Evolutionary conservation across 148 eudicot species (phyloP).

Genomic region (Cornus kousa): DNA sequence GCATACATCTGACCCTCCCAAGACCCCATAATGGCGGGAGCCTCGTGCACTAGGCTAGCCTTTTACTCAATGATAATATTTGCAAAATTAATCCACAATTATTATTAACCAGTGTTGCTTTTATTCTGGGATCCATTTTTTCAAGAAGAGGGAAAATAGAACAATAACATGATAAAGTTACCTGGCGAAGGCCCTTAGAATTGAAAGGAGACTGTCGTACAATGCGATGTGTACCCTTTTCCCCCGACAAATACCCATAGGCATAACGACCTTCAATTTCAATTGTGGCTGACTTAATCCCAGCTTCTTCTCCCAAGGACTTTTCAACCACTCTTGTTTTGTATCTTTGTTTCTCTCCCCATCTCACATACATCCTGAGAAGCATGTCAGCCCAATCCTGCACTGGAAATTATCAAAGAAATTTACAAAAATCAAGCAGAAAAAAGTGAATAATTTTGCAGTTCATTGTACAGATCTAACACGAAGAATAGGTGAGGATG

Average conservation of each 20-base stretch:
- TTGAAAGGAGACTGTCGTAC: conserved; percentile 96
- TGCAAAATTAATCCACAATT: background rate
- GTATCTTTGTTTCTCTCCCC: conserved; percentile 94
- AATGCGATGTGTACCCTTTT: conserved; percentile 92
- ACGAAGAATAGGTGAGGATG: background rate
- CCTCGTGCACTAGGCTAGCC: too few relatives aligned
- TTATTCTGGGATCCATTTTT: background rate
- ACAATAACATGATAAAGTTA: conserved; percentile 18
- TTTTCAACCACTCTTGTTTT: conserved; percentile 86
- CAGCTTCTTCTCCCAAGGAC: conserved; percentile 96
- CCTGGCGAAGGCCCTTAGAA: conserved; percentile 98
- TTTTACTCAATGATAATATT: background rate
- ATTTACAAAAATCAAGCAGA: conserved; percentile 35
- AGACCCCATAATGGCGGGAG: too few relatives aligned
- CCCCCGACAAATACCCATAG: conserved; percentile 94
- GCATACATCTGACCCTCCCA: too few relatives aligned
- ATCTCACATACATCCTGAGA: conserved; percentile 95
- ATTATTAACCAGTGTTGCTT: background rate
- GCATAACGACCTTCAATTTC: conserved; percentile 95
- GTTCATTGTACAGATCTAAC: conserved; percentile 12
- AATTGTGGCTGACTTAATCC: conserved; percentile 91
- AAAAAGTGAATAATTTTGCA: background rate
- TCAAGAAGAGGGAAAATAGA: background rate
- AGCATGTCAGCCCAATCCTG: conserved; percentile 99
- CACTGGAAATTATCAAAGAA: conserved; percentile 80